Conservation (phyloP, 1,284 basidiomycete genomes). For the Jaminaea rosea region DNA sequence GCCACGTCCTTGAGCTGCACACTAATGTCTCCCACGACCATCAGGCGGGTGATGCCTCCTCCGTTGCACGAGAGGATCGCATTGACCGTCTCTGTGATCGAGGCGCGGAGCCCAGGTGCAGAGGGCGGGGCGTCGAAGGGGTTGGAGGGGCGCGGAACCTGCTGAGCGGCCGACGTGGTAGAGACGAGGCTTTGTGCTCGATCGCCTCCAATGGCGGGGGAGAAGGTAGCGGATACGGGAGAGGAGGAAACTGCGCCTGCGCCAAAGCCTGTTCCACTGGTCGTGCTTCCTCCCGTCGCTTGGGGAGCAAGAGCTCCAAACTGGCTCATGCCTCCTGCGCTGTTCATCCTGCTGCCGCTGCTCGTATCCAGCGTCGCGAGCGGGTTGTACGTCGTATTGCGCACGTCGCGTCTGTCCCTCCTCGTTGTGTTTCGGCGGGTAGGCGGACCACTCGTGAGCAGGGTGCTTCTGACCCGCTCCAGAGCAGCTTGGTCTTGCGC, state of each 20-base stretch:
- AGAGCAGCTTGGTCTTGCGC: constrained; percentile 52
- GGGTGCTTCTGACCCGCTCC: constrained; percentile 51
- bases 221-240: constrained; percentile 8
- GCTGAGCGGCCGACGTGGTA: constrained; percentile 13
- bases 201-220: constrained; percentile 18
- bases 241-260: too few species aligned
- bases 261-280: too few species aligned
- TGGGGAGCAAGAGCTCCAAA: constrained; percentile 12
- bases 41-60: constrained; percentile 48
- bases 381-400: constrained; percentile 49
- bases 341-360: background rate
- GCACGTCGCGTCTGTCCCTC: constrained; percentile 50
- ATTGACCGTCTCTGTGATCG: constrained; percentile 52
- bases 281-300: background rate
- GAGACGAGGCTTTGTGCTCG: constrained; percentile 31
- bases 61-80: constrained; percentile 46
- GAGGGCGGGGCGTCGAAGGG: constrained; percentile 19
- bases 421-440: constrained; percentile 46
- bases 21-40: constrained; percentile 53
- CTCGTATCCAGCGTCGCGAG: constrained; percentile 2
- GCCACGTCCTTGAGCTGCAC: constrained; percentile 23
- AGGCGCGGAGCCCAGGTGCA: constrained; percentile 48
- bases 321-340: constrained; percentile 12
- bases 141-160: constrained; percentile 8
- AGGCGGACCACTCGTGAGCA: constrained; percentile 35